Evolutionary conservation across 192 early-diverging fungal genomes (phyloP).

Genomic region (Helicostylum pulchrum): DNA sequence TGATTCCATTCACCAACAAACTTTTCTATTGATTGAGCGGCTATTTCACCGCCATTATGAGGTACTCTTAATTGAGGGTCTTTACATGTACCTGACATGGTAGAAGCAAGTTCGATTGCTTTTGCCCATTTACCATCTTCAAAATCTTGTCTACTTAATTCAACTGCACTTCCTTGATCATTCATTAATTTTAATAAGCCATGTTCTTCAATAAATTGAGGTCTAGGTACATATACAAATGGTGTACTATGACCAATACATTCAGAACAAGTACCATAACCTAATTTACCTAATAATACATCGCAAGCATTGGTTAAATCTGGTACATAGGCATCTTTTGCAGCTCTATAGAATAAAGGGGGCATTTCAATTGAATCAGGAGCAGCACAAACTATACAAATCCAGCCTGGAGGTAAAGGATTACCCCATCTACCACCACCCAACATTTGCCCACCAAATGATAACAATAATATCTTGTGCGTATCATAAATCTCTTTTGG

Average conservation of each 20-base stretch:
- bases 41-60: slow-evolving; percentile 46
- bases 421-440: slow-evolving; percentile 18
- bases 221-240: slow-evolving; percentile 57
- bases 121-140: slow-evolving; percentile 52
- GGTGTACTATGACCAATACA: slow-evolving; percentile 56
- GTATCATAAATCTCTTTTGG: slow-evolving; percentile 40
- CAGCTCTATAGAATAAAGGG: slow-evolving; percentile 45
- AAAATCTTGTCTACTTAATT: slow-evolving; percentile 52
- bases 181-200: slow-evolving; percentile 55
- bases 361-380: slow-evolving; percentile 45
- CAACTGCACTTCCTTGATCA: slow-evolving; percentile 50
- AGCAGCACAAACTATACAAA: slow-evolving; percentile 57
- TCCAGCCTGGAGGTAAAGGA: slow-evolving; percentile 53
- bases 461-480: slow-evolving; percentile 33
- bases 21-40: slow-evolving; percentile 27
- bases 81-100: slow-evolving; percentile 25
- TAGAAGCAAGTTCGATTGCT: slow-evolving; percentile 41
- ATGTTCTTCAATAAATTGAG: slow-evolving; percentile 59
- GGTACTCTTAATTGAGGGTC: slow-evolving; percentile 26
- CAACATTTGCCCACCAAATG: slow-evolving; percentile 17
- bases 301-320: slow-evolving; percentile 58
- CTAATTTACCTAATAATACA: slow-evolving; percentile 60
- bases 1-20: slow-evolving; percentile 38
- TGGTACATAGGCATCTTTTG: slow-evolving; percentile 57
- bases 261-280: slow-evolving; percentile 64